Evolutionary conservation across 805 yeast genomes (phyloP), one percentile per base, ranked within the genome.

Genomic region (Kuraishia floccosa): DNA sequence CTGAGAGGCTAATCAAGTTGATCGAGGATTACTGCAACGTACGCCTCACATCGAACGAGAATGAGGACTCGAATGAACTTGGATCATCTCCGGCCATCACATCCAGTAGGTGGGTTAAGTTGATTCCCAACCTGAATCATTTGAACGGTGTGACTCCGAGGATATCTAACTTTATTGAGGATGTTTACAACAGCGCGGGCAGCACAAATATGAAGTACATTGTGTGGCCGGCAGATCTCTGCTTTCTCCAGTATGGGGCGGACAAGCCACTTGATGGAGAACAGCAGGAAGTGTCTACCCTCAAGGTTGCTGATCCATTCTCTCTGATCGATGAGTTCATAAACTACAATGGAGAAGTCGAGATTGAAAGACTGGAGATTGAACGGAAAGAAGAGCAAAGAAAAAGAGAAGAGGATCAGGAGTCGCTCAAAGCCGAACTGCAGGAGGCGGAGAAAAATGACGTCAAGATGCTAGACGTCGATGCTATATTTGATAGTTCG

Each of bases 171-270:
- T 80, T 68, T 47, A 57, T 76, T 28, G 58, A 56, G 30, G 29
- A 24, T 6, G n/a, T n/a, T n/a, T n/a, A n/a, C n/a, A 70, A 65
- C 40, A 21, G 19, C 15, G 9, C 57, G 64, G 0, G 72, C 71
- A 3, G 62, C 59, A 19, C 16, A 5, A 69, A 68, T 39, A 60
- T 59, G 17, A 75, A 76, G 42, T 72, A 61, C 33, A 67, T 81
- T 2, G 51, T 72, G 27, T 82, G 93, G 93, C 93, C 93, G 0
- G 53, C 77, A 42, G 70, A 68, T 28, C 53, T 81, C 14, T 77
- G 87, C 42, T 58, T 70, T 34, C 56, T 72, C 4, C 91, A 81
- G 44, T 55, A 63, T 33, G 69, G 33, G 8, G n/a, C 14, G 3
- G 27, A 30, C 32, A 9, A 16, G 22, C 6, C 27, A 15, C 6